Evolutionary conservation across 331 rosid genomes (phyloP).

Genomic region (Rosa hybrid): DNA sequence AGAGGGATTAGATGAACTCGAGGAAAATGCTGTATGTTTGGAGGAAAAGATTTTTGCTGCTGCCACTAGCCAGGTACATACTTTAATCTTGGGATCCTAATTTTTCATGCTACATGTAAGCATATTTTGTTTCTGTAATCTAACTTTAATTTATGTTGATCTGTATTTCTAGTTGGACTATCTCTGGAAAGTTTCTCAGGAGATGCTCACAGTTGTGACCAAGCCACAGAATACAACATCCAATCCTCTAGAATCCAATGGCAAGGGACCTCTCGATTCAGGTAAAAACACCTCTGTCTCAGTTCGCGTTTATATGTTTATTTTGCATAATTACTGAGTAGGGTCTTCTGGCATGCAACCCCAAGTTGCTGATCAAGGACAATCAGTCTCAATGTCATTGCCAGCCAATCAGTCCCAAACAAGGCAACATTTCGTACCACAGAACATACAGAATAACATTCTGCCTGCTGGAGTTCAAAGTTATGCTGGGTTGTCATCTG

Average conservation of each 20-base stretch:
- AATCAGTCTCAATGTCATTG: conserved; percentile 50
- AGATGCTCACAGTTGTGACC: conserved; percentile 66
- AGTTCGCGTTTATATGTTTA: conserved; percentile 3
- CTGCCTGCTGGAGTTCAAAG: conserved; percentile 53
- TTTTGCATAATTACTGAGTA: conserved; percentile 21
- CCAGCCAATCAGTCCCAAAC: conserved; percentile 53
- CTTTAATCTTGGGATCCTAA: neutral
- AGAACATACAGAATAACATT: conserved; percentile 55
- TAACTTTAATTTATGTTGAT: neutral
- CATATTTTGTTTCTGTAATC: neutral
- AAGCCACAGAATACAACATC: conserved; percentile 45
- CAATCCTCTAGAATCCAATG: conserved; percentile 45
- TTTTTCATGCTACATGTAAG: neutral
- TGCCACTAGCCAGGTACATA: neutral
- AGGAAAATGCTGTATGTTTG: conserved; percentile 48
- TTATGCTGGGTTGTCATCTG: conserved; percentile 42
- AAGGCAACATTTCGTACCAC: conserved; percentile 65
- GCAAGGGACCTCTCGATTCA: conserved; percentile 49
- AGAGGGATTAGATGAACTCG: conserved; percentile 43
- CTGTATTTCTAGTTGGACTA: conserved; percentile 44
- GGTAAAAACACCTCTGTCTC: conserved; percentile 33
- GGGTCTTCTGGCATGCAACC: conserved; percentile 53
- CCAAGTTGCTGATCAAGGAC: conserved; percentile 55
- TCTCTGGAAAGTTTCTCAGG: conserved; percentile 54
- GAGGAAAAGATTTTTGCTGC: conserved; percentile 22